Conservation (phyloP, 306 rosid species). For the Abrus pulchellus region DNA sequence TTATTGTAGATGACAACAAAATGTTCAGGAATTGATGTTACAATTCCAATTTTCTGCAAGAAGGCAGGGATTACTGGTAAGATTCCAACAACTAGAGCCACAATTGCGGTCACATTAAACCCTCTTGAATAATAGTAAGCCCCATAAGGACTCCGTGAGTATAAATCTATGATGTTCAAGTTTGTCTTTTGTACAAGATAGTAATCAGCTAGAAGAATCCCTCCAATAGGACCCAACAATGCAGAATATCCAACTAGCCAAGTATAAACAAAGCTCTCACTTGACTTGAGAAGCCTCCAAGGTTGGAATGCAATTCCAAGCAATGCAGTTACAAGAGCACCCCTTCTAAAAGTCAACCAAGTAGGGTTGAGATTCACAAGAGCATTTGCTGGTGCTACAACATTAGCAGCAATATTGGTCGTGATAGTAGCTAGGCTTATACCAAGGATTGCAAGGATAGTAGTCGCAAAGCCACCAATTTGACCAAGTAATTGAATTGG, state of each 20-base stretch:
- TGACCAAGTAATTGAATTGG: conserved; percentile 80
- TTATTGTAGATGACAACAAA: conserved; percentile 75
- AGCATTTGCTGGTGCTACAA: conserved; percentile 95
- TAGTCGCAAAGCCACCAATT: conserved; percentile 80
- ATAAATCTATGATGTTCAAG: conserved; percentile 67
- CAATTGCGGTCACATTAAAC: conserved; percentile 75
- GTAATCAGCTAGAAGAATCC: conserved; percentile 77
- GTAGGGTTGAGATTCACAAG: conserved; percentile 80
- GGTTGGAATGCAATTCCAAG: conserved; percentile 92
- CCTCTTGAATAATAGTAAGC: conserved; percentile 73
- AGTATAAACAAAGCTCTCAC: conserved; percentile 91
- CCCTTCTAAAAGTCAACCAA: conserved; percentile 74
- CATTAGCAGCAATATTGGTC: conserved; percentile 92
- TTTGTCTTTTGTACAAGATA: conserved; percentile 60
- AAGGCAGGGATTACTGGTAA: conserved; percentile 87
- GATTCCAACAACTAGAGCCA: conserved; percentile 73
- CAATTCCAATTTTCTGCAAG: conserved; percentile 70
- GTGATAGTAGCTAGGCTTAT: conserved; percentile 83
- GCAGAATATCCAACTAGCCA: conserved; percentile 97
- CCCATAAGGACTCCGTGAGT: conserved; percentile 69
- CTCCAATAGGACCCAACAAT: conserved; percentile 85
- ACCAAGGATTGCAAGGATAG: conserved; percentile 71
- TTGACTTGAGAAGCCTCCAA: conserved; percentile 85
- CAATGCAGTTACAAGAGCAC: conserved; percentile 75
- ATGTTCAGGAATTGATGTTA: conserved; percentile 51